Evolutionary conservation across 2,329 filamentous ascomycete species (phyloP).

Genomic region (Pseudogymnoascus sp.): DNA sequence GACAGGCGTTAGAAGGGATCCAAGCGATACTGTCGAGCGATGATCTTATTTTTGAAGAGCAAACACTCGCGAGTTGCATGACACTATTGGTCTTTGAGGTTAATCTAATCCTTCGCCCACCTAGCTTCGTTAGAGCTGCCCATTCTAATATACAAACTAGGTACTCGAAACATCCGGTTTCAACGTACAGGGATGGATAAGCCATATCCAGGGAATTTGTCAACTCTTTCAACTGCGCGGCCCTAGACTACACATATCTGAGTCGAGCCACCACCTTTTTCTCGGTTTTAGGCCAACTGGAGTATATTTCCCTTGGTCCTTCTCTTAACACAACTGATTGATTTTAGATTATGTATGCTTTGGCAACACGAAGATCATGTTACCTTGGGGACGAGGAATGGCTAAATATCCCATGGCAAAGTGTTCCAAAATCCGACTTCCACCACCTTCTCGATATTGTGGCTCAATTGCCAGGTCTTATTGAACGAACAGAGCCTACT

Average conservation of each 20-base stretch:
- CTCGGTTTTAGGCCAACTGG: conserved; percentile 14
- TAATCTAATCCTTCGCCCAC: conserved; percentile 11
- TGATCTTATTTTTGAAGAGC: conserved; percentile 13
- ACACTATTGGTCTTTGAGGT: conserved; percentile 16
- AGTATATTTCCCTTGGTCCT: conserved; percentile 14
- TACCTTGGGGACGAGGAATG: conserved; percentile 15
- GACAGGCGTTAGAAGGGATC: conserved; percentile 14
- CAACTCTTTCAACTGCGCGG: conserved; percentile 14
- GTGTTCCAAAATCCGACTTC: conserved; percentile 15
- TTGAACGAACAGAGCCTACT: conserved; percentile 14
- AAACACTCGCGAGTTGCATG: conserved; percentile 15
- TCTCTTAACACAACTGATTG: conserved; percentile 14
- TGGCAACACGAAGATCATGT: conserved; percentile 13
- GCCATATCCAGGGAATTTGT: conserved; percentile 13
- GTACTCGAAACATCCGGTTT: conserved; percentile 13
- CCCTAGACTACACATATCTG: conserved; percentile 14
- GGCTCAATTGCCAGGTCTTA: conserved; percentile 13
- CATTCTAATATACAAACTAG: conserved; percentile 15
- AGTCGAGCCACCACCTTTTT: conserved; percentile 15
- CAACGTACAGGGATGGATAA: conserved; percentile 14
- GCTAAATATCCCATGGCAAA: conserved; percentile 16
- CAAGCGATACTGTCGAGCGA: conserved; percentile 13
- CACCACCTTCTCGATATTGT: conserved; percentile 17
- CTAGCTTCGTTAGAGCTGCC: conserved; percentile 10
- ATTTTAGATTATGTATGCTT: conserved; percentile 15